phyloP scores from a whole-genome alignment of 345 rosid genomes.

The Isatis tinctoria region DNA sequence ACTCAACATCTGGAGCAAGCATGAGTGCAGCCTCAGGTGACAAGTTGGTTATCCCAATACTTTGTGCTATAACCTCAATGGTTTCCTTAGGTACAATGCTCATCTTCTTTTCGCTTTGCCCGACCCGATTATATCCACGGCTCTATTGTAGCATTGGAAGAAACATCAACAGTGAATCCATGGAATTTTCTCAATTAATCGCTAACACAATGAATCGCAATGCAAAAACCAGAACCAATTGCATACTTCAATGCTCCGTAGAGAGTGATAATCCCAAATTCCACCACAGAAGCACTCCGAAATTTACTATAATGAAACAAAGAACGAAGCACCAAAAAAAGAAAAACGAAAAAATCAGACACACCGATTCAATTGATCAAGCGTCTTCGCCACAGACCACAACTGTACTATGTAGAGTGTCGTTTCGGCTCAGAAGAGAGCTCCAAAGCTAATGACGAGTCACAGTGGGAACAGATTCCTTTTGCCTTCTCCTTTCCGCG shows the following conservation, averaged over 20 bases:
- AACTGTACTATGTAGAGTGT: background rate
- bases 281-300: background rate
- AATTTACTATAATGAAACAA: no score
- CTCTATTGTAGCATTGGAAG: background rate
- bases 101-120: constrained; percentile 38
- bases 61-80: constrained; percentile 83
- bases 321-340: background rate
- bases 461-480: background rate
- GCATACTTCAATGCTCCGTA: constrained; percentile 6
- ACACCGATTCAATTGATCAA: background rate
- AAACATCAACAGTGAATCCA: background rate
- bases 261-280: background rate
- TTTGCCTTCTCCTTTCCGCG: background rate
- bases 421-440: background rate
- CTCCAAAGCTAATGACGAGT: background rate
- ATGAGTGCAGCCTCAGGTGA: constrained; percentile 69
- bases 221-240: background rate
- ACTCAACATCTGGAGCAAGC: constrained; percentile 95
- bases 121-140: background rate
- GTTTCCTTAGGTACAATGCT: constrained; percentile 88
- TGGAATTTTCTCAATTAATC: background rate
- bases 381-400: background rate
- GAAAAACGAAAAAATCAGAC: background rate
- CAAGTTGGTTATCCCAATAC: constrained; percentile 68
- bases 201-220: background rate